phyloP scores from a whole-genome alignment of 441 rosid species.

The Viola pubescens region DNA sequence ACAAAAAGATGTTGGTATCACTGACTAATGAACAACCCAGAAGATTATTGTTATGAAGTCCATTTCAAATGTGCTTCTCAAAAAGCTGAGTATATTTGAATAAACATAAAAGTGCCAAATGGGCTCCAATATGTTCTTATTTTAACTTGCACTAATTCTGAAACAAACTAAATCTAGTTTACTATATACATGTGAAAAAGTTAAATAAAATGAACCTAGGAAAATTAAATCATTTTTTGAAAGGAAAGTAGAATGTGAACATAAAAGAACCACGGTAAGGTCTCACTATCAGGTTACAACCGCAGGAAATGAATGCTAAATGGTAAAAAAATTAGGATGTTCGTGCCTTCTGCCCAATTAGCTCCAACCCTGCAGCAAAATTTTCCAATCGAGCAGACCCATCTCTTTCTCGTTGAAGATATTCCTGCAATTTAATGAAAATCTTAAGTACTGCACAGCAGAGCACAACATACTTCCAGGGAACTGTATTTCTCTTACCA shows the following conservation, averaged over 20 bases:
- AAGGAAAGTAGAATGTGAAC: no score
- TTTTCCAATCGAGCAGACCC: constrained; percentile 85
- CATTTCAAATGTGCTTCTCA: no score
- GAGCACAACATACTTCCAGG: constrained; percentile 9
- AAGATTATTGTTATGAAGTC: background rate
- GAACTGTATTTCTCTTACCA: constrained; percentile 45
- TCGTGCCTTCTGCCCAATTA: constrained; percentile 77
- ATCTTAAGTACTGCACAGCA: constrained; percentile 14
- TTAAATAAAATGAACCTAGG: background rate
- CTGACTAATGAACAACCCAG: background rate
- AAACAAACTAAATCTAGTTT: background rate
- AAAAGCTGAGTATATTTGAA: no score
- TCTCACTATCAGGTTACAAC: background rate
- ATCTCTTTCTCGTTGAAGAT: constrained; percentile 86
- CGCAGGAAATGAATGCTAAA: background rate
- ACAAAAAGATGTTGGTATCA: background rate
- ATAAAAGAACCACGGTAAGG: constrained; percentile 2
- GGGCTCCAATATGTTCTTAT: background rate
- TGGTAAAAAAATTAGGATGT: constrained; percentile 2
- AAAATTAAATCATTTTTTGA: no score
- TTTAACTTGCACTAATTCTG: background rate
- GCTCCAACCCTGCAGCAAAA: constrained; percentile 87
- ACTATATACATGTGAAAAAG: background rate
- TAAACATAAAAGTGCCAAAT: no score
- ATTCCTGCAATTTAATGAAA: constrained; percentile 53